A percentile compares a stretch with the other conserved stretches of the same genome.
These are phyloP conservation scores for Linderniella brevidens DNA, from an alignment of 257 asterid genomes.

Conservation along the genomic window DNA sequence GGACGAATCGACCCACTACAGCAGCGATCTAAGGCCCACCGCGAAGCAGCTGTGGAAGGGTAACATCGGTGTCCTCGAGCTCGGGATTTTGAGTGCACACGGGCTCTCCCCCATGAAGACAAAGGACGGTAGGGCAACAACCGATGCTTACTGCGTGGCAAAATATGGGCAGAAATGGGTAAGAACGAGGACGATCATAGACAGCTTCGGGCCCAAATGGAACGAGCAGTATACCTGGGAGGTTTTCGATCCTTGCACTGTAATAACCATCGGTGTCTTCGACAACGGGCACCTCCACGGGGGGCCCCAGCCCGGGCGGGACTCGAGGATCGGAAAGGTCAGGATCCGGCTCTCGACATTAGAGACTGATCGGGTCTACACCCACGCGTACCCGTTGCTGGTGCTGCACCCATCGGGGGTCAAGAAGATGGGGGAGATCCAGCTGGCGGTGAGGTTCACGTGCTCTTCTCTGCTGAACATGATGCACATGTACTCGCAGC, in stretches of 20 bases:
- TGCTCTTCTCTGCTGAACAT: conserved; percentile 49
- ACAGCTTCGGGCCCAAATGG: conserved; percentile 60
- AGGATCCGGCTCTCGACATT: conserved; percentile 59
- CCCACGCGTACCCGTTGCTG: conserved; percentile 52
- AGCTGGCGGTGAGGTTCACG: conserved; percentile 48
- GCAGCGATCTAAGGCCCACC: conserved; percentile 62
- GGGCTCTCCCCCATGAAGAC: conserved; percentile 55
- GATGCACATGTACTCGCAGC: conserved; percentile 56
- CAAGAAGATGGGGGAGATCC: conserved; percentile 74
- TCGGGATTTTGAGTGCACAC: conserved; percentile 44
- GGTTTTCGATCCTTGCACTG: conserved; percentile 65
- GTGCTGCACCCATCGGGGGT: conserved; percentile 54
- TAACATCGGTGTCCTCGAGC: conserved; percentile 58
- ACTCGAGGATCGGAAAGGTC: conserved; percentile 59
- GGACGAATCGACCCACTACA: conserved; percentile 59
- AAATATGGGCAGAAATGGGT: conserved; percentile 64
- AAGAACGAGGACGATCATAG: conserved; percentile 49
- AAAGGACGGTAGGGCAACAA: conserved; percentile 34
- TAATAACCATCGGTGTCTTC: conserved; percentile 52
- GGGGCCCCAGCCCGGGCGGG: conserved; percentile 51
- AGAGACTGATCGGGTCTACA: conserved; percentile 53
- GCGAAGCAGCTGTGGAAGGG: conserved; percentile 58
- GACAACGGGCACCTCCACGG: conserved; percentile 52
- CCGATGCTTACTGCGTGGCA: conserved; percentile 72
- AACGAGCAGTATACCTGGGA: conserved; percentile 80